phyloP scores from a whole-genome alignment of 2,329 filamentous ascomycete species.

The Cercospora zeina region DNA sequence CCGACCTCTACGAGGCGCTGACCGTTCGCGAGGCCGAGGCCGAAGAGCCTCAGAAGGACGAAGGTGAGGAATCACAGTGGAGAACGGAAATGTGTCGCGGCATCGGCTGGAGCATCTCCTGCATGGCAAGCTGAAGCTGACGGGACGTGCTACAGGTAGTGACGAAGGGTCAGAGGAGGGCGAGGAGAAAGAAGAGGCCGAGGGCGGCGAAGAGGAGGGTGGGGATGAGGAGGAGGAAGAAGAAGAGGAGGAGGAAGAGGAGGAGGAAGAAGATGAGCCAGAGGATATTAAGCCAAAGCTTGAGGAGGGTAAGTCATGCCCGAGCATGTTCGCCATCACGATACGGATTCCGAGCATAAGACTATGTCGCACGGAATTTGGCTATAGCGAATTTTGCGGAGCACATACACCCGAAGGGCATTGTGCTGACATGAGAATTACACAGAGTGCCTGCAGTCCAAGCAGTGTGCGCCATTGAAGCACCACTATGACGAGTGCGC shows the following conservation, averaged over 20 bases:
- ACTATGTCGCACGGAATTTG: neutral
- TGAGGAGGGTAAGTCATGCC: slow-evolving; percentile 74
- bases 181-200: slow-evolving; percentile 45
- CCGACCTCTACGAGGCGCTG: slow-evolving; percentile 65
- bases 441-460: slow-evolving; percentile 84
- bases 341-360: neutral
- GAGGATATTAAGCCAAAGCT: slow-evolving; percentile 84
- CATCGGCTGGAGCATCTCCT: neutral
- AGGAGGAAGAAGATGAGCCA: slow-evolving; percentile 78
- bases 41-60: slow-evolving; percentile 57
- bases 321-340: neutral
- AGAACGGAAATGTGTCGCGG: slow-evolving; percentile 6
- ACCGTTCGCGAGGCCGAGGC: slow-evolving; percentile 61
- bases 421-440: neutral
- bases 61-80: slow-evolving; percentile 32
- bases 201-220: slow-evolving; percentile 53
- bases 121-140: neutral
- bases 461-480: slow-evolving; percentile 82
- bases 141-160: slow-evolving; percentile 24
- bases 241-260: slow-evolving; percentile 73
- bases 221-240: slow-evolving; percentile 61
- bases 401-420: neutral
- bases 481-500: slow-evolving; percentile 99
- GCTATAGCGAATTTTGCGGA: neutral
- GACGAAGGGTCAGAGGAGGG: slow-evolving; percentile 39